Evolutionary conservation across 495 filamentous ascomycete species (phyloP).

Genomic region (Penicillium desertorum): DNA sequence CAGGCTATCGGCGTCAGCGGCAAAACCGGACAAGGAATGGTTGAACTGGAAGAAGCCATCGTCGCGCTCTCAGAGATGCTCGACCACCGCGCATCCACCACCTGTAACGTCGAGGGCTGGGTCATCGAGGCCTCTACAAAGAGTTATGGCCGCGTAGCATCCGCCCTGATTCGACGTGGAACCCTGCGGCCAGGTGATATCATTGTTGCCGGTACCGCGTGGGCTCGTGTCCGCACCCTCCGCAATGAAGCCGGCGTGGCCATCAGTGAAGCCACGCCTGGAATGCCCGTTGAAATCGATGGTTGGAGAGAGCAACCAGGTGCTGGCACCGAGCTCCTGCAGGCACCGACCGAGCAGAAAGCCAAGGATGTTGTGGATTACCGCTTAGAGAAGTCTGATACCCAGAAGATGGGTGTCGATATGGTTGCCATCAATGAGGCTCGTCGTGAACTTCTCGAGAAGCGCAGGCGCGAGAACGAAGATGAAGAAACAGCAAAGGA

Average conservation of each 20-base stretch:
- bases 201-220: slow-evolving; percentile 83
- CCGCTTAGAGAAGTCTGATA: slow-evolving; percentile 63
- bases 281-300: slow-evolving; percentile 85
- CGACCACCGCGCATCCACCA: slow-evolving; percentile 77
- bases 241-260: slow-evolving; percentile 79
- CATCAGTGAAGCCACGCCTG: slow-evolving; percentile 75
- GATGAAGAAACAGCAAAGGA: slow-evolving; percentile 24
- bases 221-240: slow-evolving; percentile 78
- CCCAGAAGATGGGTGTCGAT: slow-evolving; percentile 60
- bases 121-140: slow-evolving; percentile 92
- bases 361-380: slow-evolving; percentile 81
- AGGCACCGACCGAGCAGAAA: slow-evolving; percentile 72
- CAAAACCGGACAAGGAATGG: slow-evolving; percentile 91
- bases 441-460: slow-evolving; percentile 61
- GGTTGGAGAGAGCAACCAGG: slow-evolving; percentile 90
- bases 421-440: slow-evolving; percentile 74
- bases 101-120: slow-evolving; percentile 86
- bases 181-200: slow-evolving; percentile 79
- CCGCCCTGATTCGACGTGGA: slow-evolving; percentile 82
- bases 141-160: slow-evolving; percentile 80
- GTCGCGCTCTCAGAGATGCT: slow-evolving; percentile 81
- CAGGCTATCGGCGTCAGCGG: slow-evolving; percentile 89
- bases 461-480: slow-evolving; percentile 51
- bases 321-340: slow-evolving; percentile 86
- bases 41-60: slow-evolving; percentile 86